Percentiles rank a stretch among this genome's conserved stretches.
phyloP scores from a whole-genome alignment of 2,329 filamentous ascomycete genomes.

The Aspergillus ochraceus region DNA sequence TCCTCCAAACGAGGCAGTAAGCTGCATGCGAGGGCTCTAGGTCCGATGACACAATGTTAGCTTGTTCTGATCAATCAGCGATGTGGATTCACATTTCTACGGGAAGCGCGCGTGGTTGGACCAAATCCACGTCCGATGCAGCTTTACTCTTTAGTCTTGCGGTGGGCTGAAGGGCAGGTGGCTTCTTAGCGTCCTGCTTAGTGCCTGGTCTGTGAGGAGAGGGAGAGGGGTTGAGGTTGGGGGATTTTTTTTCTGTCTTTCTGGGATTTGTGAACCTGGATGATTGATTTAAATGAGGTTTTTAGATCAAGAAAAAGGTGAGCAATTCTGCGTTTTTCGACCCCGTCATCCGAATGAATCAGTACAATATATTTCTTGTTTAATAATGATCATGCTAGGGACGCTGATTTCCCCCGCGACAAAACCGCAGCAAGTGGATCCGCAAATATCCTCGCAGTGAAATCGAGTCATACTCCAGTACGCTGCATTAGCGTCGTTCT shows the following conservation, averaged over 20 bases:
- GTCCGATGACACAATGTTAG: neutral
- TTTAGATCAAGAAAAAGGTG: no score
- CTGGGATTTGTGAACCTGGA: neutral
- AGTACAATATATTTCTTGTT: no score
- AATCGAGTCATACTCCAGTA: neutral
- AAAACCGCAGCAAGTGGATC: neutral
- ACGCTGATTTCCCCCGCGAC: no score
- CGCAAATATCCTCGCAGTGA: neutral
- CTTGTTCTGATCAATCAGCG: neutral
- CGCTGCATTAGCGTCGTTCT: neutral
- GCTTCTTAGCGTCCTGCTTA: neutral
- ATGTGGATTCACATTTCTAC: neutral
- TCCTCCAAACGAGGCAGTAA: neutral
- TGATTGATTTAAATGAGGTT: neutral
- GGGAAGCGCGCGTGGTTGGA: no score
- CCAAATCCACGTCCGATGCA: no score
- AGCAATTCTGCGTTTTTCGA: no score
- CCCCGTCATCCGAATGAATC: no score
- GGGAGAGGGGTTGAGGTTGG: neutral
- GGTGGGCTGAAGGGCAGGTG: no score
- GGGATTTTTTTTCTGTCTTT: neutral
- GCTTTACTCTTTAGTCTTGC: no score
- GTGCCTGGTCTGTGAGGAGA: no score
- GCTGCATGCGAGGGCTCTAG: neutral
- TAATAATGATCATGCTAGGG: no score